phyloP scores from a whole-genome alignment of 495 filamentous ascomycete species.

The Penicillium lagena region DNA sequence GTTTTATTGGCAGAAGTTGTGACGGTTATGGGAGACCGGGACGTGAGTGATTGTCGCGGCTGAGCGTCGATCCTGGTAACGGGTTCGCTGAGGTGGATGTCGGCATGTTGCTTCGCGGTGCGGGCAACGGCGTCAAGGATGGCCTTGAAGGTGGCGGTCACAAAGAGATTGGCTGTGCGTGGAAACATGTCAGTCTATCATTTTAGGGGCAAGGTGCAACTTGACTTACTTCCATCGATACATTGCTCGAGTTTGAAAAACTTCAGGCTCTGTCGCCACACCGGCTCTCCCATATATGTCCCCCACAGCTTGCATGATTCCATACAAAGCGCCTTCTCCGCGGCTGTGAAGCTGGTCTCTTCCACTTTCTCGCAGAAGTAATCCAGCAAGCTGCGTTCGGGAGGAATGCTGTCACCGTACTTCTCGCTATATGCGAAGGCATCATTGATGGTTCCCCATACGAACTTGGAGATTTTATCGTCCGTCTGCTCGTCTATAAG shows the following conservation, averaged over 20 bases:
- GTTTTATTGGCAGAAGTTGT: conserved; percentile 46
- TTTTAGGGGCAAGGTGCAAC: no score
- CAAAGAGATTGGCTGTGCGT: conserved; percentile 77
- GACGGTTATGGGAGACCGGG: conserved; percentile 35
- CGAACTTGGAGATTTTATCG: conserved; percentile 46
- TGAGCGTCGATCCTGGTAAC: conserved; percentile 45
- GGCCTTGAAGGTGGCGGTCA: conserved; percentile 75
- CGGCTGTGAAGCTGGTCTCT: conserved; percentile 43
- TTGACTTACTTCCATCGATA: conserved; percentile 71
- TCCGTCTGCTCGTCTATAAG: conserved; percentile 46
- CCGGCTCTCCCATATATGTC: conserved; percentile 73
- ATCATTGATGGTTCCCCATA: conserved; percentile 75
- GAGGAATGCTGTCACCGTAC: conserved; percentile 55
- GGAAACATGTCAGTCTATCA: not conserved
- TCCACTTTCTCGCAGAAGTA: conserved; percentile 64
- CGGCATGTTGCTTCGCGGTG: conserved; percentile 53
- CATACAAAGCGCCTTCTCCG: conserved; percentile 48
- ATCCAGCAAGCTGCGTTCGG: conserved; percentile 64
- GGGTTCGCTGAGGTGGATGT: conserved; percentile 52
- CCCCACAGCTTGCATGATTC: conserved; percentile 77
- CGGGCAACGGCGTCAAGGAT: conserved; percentile 65
- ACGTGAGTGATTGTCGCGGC: conserved; percentile 4
- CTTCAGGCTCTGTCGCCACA: conserved; percentile 75
- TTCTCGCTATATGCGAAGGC: conserved; percentile 77
- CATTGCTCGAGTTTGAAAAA: conserved; percentile 94